phyloP scores from a whole-genome alignment of 2,329 filamentous ascomycete genomes.

The Phialophora chinensis region DNA sequence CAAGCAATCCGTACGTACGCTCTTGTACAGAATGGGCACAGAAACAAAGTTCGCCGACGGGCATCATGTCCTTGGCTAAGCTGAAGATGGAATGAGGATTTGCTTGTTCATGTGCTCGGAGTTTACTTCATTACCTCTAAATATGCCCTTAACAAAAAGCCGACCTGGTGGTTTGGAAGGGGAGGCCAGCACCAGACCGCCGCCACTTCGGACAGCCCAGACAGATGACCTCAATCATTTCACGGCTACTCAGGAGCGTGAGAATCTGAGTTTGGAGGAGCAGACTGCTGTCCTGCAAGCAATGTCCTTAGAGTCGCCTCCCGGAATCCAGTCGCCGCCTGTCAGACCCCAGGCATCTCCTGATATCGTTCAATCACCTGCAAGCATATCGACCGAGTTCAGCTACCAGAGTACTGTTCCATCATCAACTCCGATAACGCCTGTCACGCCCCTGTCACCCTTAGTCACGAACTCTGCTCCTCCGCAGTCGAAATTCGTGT shows the following conservation, averaged over 20 bases:
- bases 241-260: neutral
- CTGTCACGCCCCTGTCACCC: constrained; percentile 13
- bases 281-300: constrained; percentile 33
- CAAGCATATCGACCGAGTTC: constrained; percentile 24
- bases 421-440: constrained; percentile 18
- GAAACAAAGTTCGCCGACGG: neutral
- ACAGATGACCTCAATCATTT: constrained; percentile 30
- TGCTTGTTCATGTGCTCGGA: neutral
- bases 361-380: constrained; percentile 30
- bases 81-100: neutral
- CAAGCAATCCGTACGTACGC: neutral
- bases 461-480: constrained; percentile 13
- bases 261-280: constrained; percentile 28
- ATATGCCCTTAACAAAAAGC: constrained; percentile 12
- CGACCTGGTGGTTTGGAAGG: neutral
- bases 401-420: constrained; percentile 1
- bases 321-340: constrained; percentile 16
- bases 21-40: neutral
- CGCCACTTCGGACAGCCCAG: constrained; percentile 19
- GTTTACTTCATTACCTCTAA: neutral
- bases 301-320: constrained; percentile 32
- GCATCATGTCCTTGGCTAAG: constrained; percentile 2
- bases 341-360: constrained; percentile 27
- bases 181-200: constrained; percentile 15
- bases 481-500: constrained; percentile 38